phyloP scores from a whole-genome alignment of 129 eudicot species.

The Escallonia rubra region DNA sequence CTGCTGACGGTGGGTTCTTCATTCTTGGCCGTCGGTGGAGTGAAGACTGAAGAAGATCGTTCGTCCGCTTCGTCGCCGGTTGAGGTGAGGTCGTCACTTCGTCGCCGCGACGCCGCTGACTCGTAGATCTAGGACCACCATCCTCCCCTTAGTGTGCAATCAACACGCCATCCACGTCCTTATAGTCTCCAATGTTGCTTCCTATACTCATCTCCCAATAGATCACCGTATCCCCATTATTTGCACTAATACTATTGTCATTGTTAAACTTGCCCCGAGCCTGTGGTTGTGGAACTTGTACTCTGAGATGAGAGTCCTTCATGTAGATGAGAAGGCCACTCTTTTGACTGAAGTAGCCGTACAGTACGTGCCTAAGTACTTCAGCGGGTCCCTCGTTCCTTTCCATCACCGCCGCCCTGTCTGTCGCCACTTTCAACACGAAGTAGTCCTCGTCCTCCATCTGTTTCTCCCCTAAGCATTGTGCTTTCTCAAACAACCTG shows the following conservation, averaged over 20 bases:
- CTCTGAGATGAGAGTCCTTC: conserved; percentile 69
- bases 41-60: too few relatives aligned
- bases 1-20: too few relatives aligned
- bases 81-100: too few relatives aligned
- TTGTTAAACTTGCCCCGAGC: too few relatives aligned
- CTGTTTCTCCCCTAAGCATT: conserved; percentile 53
- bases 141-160: conserved; percentile 60
- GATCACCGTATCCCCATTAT: conserved; percentile 18
- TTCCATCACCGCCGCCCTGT: conserved; percentile 35
- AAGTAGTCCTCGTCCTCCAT: conserved; percentile 67
- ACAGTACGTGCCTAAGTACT: conserved; percentile 60
- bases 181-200: conserved; percentile 55
- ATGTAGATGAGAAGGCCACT: conserved; percentile 56
- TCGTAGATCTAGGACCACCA: too few relatives aligned
- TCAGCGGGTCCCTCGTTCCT: conserved; percentile 56
- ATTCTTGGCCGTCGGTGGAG: too few relatives aligned
- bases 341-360: conserved; percentile 69
- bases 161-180: conserved; percentile 51
- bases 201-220: conserved; percentile 72
- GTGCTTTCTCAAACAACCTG: conserved; percentile 40
- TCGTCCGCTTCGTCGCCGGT: too few relatives aligned
- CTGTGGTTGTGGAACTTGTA: too few relatives aligned
- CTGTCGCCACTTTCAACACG: conserved; percentile 51
- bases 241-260: too few relatives aligned
- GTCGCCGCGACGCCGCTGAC: too few relatives aligned